phyloP scores from a whole-genome alignment of 2,329 filamentous ascomycete species.

The Aspergillus sp. region DNA sequence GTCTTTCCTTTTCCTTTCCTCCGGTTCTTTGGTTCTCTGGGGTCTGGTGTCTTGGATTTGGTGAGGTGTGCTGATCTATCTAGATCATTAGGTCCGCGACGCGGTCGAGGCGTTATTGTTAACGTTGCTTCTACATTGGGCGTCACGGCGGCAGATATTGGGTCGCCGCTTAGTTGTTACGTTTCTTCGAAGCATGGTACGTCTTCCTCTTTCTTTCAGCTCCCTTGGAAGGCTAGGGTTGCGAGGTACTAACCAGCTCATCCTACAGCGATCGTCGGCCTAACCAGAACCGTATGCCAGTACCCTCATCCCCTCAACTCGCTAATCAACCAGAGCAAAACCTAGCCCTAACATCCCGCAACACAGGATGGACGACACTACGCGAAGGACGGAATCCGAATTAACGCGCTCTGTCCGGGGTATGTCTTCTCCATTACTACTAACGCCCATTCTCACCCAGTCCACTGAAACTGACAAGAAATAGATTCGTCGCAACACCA shows the following conservation, averaged over 20 bases:
- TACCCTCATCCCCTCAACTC: not conserved
- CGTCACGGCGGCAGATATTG: constrained; percentile 13
- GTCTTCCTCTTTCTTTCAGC: not conserved
- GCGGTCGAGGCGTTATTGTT: constrained; percentile 25
- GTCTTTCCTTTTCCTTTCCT: not conserved
- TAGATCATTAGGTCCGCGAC: constrained; percentile 13
- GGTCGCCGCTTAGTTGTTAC: constrained; percentile 19
- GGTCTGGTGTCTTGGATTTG: not conserved
- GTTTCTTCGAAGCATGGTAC: constrained; percentile 26
- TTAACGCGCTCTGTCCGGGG: constrained; percentile 61
- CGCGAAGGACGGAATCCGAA: constrained; percentile 52
- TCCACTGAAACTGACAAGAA: not conserved
- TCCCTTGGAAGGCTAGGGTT: too few species aligned
- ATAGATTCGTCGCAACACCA: constrained; percentile 25
- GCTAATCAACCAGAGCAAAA: not conserved
- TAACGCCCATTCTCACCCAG: not conserved
- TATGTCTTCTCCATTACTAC: constrained; percentile 21
- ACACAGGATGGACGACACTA: constrained; percentile 48
- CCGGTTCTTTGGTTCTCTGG: not conserved
- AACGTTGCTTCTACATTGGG: constrained; percentile 28
- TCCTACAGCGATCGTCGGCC: constrained; percentile 21
- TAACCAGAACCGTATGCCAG: constrained; percentile 22
- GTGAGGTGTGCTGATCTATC: too few species aligned
- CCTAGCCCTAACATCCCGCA: constrained; percentile 1
- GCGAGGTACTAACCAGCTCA: not conserved